Evolutionary conservation across 2,329 filamentous ascomycete genomes (phyloP).

Genomic region (Graphilbum ipis-grandicollis): DNA sequence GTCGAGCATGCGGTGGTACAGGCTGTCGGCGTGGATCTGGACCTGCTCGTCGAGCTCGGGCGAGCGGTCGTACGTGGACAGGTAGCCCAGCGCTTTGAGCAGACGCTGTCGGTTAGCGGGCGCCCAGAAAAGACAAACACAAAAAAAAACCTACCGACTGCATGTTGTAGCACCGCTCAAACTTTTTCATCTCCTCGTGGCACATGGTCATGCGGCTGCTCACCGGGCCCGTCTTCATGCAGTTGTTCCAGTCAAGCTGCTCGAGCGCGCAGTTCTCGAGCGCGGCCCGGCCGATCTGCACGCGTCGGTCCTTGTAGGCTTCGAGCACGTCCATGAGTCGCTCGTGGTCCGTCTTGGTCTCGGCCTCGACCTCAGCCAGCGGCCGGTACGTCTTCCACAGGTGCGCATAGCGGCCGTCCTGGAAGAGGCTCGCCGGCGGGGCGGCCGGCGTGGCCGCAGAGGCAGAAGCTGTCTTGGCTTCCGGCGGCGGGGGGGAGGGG

Average conservation of each 20-base stretch:
- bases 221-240: constrained; percentile 58
- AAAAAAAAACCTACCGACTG: constrained; percentile 46
- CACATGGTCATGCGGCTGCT: constrained; percentile 64
- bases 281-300: constrained; percentile 60
- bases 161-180: constrained; percentile 78
- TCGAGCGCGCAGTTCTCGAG: constrained; percentile 88
- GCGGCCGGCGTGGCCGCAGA: constrained; percentile 13
- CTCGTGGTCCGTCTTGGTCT: constrained; percentile 59
- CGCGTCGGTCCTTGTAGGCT: constrained; percentile 67
- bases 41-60: constrained; percentile 65
- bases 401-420: constrained; percentile 54
- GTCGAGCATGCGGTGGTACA: constrained; percentile 74
- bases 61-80: constrained; percentile 47
- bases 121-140: no score
- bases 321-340: constrained; percentile 66
- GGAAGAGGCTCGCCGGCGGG: constrained; percentile 34
- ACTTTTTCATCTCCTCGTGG: constrained; percentile 53
- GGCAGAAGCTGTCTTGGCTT: neutral
- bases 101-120: constrained; percentile 56
- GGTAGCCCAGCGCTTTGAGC: constrained; percentile 76
- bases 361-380: constrained; percentile 49
- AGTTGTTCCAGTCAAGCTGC: constrained; percentile 66
- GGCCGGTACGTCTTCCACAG: constrained; percentile 87
- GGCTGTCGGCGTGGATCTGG: constrained; percentile 84
- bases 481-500: neutral